Evolutionary conservation across 495 filamentous ascomycete genomes (phyloP), one percentile per base, ranked within the genome.

Genomic region (Trichoderma orchidacearum): DNA sequence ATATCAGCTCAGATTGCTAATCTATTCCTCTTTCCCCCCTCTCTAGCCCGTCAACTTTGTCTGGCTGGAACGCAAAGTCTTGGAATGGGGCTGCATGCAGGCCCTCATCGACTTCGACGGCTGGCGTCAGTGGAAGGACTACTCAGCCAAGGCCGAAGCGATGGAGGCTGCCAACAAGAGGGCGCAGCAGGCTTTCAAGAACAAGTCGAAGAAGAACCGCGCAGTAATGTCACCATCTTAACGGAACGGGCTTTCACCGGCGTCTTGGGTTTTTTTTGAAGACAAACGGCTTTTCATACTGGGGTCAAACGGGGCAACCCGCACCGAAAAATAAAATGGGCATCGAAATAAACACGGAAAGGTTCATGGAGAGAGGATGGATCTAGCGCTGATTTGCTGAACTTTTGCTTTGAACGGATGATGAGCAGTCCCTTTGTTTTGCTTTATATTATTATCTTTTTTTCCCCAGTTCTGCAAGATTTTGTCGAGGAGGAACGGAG

Each of bases 41-140:
- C 23, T 32, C 12, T 58, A 96, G 89, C 93, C 93, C 23, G 90
- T 98, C 54, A 94, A 92, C 61, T 97, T 96, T 64, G 90, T 94
- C 57, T 98, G 93, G 93, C 79, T 98, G 13, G 87, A 95, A 64
- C 83, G 92, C 36, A 98, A 98, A 66, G 90, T 97, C 36, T 96
- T 92, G 67, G 93, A 98, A 80, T 98, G 93, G 93, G 93, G 93
- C 60, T 98, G 93, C 73, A 96, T 98, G 86, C 93, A 97, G 75
- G 94, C 94, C 18, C 74, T 98, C 54, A 98, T 98, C 69, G 93
- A 98, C 75, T 97, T 90, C 62, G 93, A 97, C 64, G 93, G 93
- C 54, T 98, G 93, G 93, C 83, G 90, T 41, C 88, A 90, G 70
- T 98, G 93, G 93, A 96, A 95, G 63, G 85, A 89, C 59, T 91